These are phyloP conservation scores for Penicillium daleae DNA, from an alignment of 495 filamentous ascomycete genomes.

Conservation along the genomic window DNA sequence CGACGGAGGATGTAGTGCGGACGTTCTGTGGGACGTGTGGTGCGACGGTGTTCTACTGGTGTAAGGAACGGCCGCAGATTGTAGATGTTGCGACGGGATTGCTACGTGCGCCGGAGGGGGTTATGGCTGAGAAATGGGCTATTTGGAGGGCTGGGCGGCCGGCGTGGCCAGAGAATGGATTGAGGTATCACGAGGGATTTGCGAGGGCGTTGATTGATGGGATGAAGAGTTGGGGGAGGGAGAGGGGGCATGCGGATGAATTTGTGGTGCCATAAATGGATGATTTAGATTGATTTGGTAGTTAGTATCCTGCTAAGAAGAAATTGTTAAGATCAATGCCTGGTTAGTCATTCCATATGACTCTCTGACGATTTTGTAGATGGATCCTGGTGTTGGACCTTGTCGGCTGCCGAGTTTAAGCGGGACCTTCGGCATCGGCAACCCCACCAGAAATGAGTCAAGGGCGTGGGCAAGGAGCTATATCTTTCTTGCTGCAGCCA, in stretches of 20 bases:
- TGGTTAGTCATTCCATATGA: no score
- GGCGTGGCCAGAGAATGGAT: slow-evolving; percentile 35
- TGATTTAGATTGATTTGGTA: background rate
- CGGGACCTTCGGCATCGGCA: background rate
- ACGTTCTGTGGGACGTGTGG: slow-evolving; percentile 59
- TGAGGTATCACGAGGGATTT: slow-evolving; percentile 37
- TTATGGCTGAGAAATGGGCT: slow-evolving; percentile 51
- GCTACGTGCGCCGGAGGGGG: slow-evolving; percentile 50
- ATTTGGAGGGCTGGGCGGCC: slow-evolving; percentile 37
- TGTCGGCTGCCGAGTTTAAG: background rate
- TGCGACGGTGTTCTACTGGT: slow-evolving; percentile 53
- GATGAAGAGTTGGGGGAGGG: slow-evolving; percentile 30
- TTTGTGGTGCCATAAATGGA: slow-evolving; percentile 19
- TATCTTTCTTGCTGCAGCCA: background rate
- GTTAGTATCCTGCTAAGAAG: background rate
- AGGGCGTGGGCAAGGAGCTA: background rate
- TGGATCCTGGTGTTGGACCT: no score
- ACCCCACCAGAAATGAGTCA: background rate
- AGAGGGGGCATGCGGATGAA: slow-evolving; percentile 21
- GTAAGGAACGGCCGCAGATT: slow-evolving; percentile 43
- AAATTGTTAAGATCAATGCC: background rate
- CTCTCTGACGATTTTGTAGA: no score
- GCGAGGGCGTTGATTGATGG: slow-evolving; percentile 34
- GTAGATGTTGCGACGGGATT: slow-evolving; percentile 57
- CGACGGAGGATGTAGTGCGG: slow-evolving; percentile 47